Evolutionary conservation across 129 eudicot species (phyloP).

Genomic region (Arctium lappa): DNA sequence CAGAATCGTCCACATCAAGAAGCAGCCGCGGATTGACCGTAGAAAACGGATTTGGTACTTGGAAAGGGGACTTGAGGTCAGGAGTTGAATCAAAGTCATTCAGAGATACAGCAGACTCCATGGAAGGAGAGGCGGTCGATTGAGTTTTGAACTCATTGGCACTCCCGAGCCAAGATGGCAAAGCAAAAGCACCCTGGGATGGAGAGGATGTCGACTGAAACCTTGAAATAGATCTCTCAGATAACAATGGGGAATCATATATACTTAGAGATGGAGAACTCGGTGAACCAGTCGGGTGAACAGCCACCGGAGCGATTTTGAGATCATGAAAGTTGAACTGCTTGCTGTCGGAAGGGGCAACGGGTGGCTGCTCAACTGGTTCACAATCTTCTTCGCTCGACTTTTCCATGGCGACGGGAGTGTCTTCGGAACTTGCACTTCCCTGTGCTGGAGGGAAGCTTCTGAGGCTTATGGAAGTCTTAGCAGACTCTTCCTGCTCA

Average conservation of each 20-base stretch:
- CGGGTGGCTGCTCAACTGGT: conserved; percentile 31
- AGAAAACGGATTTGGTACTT: conserved; percentile 37
- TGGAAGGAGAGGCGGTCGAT: conserved; percentile 50
- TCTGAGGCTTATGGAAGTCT: conserved; percentile 67
- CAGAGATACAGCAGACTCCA: conserved; percentile 58
- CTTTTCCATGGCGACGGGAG: conserved; percentile 20
- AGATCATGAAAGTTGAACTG: conserved; percentile 44
- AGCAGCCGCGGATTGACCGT: conserved; percentile 58
- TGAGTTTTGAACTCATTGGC: conserved; percentile 41
- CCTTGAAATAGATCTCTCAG: conserved; percentile 60
- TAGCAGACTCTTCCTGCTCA: conserved; percentile 74
- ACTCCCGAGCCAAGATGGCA: conserved; percentile 73
- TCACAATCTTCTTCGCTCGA: conserved; percentile 27
- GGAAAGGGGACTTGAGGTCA: conserved; percentile 47
- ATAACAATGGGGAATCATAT: conserved; percentile 66
- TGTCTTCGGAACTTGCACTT: conserved; percentile 89
- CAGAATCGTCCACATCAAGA: conserved; percentile 85
- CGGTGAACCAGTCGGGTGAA: conserved; percentile 50
- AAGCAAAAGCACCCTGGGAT: conserved; percentile 55
- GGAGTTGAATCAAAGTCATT: conserved; percentile 50
- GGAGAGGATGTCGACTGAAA: conserved; percentile 43
- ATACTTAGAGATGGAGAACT: conserved; percentile 53
- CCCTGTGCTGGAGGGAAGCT: conserved; percentile 78
- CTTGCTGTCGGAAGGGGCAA: conserved; percentile 34
- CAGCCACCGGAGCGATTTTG: conserved; percentile 39